phyloP scores from a whole-genome alignment of 2,329 filamentous ascomycete species.

The Botryosphaeria dothidea region DNA sequence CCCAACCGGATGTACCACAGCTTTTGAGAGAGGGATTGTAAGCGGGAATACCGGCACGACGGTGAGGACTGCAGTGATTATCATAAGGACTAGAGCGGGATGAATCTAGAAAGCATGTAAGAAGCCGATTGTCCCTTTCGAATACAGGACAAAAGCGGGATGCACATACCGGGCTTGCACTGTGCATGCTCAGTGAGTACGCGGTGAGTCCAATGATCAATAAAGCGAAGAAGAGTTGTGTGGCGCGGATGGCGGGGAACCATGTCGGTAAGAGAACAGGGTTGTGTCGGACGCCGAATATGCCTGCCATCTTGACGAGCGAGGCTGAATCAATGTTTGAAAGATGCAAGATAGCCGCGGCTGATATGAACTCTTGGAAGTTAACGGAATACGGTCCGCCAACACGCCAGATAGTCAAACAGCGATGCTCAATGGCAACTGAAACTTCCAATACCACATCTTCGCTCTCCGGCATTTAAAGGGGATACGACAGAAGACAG shows the following conservation, averaged over 20 bases:
- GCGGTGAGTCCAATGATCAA: slow-evolving; percentile 29
- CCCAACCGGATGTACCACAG: slow-evolving; percentile 11
- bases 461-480: neutral
- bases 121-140: neutral
- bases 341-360: no score
- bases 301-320: neutral
- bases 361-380: no score
- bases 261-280: slow-evolving; percentile 24
- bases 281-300: neutral
- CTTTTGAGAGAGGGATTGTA: neutral
- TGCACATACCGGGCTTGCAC: slow-evolving; percentile 24
- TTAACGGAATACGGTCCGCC: no score
- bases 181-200: slow-evolving; percentile 21
- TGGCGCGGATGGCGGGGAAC: slow-evolving; percentile 28
- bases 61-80: slow-evolving; percentile 25
- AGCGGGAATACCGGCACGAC: slow-evolving; percentile 25
- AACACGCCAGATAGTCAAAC: no score
- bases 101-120: slow-evolving; percentile 20
- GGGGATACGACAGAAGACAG: neutral
- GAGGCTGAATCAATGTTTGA: neutral
- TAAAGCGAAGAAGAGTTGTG: slow-evolving; percentile 32
- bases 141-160: neutral
- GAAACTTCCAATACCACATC: neutral
- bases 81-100: slow-evolving; percentile 25
- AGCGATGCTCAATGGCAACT: neutral